These are phyloP conservation scores for Prunella vulgaris DNA, from an alignment of 257 asterid species.

Conservation along the genomic window DNA sequence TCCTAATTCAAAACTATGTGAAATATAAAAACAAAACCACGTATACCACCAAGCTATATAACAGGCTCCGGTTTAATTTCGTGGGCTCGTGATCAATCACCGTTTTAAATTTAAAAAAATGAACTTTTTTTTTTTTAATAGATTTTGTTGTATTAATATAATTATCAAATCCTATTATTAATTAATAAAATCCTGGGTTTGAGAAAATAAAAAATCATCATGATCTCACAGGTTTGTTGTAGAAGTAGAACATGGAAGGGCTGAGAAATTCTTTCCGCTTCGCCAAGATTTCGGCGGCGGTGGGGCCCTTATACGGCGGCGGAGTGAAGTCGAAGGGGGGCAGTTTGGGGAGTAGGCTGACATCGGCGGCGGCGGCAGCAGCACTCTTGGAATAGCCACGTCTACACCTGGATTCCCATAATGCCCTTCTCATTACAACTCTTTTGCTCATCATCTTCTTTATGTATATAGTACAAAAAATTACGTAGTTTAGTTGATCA, in stretches of 20 bases:
- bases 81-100: too few species aligned
- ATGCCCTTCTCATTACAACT: constrained; percentile 31
- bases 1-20: too few species aligned
- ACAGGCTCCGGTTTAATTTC: too few species aligned
- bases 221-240: constrained; percentile 61
- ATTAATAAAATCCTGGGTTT: not conserved
- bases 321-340: constrained; percentile 56
- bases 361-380: constrained; percentile 14
- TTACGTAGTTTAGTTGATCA: not conserved
- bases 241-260: constrained; percentile 64
- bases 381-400: constrained; percentile 31
- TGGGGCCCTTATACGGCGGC: constrained; percentile 53
- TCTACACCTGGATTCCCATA: constrained; percentile 30
- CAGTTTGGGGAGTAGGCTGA: constrained; percentile 29
- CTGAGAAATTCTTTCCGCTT: constrained; percentile 64
- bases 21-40: not conserved
- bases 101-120: too few species aligned
- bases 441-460: constrained; percentile 32
- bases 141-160: not conserved
- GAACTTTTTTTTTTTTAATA: not conserved
- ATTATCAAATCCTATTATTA: not conserved
- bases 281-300: constrained; percentile 40
- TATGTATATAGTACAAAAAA: not conserved
- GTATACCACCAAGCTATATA: not conserved
- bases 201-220: too few species aligned